Percentiles rank a stretch among this genome's conserved stretches.
These are phyloP conservation scores for Diaporthe nobilis DNA, from an alignment of 2,329 filamentous ascomycete genomes.

Conservation along the genomic window DNA sequence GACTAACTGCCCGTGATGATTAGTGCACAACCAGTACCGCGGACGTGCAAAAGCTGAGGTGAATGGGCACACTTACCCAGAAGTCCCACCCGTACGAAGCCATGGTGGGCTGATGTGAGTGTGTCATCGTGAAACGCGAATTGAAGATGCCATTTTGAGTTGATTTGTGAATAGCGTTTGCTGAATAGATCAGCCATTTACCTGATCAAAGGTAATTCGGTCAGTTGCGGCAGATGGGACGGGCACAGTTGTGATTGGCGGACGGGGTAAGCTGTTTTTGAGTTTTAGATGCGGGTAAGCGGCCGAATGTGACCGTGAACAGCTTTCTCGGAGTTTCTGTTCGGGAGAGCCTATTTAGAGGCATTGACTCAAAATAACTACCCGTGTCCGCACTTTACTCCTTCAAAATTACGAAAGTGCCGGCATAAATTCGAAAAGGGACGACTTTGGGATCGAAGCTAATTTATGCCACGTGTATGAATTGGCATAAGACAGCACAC, in stretches of 20 bases:
- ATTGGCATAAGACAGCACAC: no score
- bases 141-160: neutral
- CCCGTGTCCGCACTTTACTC: neutral
- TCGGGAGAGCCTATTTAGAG: neutral
- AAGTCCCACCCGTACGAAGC: neutral
- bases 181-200: neutral
- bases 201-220: neutral
- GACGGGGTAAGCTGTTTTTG: neutral
- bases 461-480: no score
- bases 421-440: neutral
- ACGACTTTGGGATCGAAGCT: neutral
- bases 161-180: neutral
- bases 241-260: neutral
- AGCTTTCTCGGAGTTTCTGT: neutral
- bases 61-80: neutral
- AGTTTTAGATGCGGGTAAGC: neutral
- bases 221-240: neutral
- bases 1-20: conserved; percentile 17
- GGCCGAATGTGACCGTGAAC: neutral
- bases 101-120: neutral
- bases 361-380: neutral
- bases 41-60: neutral
- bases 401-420: neutral
- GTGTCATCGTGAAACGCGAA: neutral
- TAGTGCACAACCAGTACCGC: neutral